Evolutionary conservation across 495 filamentous ascomycete species (phyloP).

Genomic region (Echria macrotheca): DNA sequence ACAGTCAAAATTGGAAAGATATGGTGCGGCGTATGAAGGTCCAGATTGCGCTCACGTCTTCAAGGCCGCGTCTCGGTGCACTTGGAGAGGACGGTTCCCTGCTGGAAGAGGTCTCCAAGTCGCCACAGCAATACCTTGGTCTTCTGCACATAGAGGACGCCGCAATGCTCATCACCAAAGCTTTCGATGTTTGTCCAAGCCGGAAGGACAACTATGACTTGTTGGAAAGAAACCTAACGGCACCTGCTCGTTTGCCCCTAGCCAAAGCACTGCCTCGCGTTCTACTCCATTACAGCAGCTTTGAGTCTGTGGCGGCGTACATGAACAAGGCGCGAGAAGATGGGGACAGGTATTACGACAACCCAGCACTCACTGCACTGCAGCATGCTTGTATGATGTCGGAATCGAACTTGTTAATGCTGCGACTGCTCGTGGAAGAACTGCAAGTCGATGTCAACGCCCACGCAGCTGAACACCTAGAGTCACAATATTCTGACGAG

Average conservation of each 20-base stretch:
- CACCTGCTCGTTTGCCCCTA: too few species aligned
- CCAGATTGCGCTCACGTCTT: background rate
- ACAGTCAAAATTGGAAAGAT: background rate
- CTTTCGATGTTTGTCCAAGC: too few species aligned
- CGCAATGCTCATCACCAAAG: background rate
- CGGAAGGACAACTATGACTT: too few species aligned
- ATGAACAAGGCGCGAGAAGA: slow-evolving; percentile 1
- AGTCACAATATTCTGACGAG: background rate
- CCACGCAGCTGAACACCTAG: background rate
- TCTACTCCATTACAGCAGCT: background rate
- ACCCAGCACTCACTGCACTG: background rate
- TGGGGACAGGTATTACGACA: background rate
- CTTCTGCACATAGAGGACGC: background rate
- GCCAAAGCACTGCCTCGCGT: too few species aligned
- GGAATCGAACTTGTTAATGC: slow-evolving; percentile 1
- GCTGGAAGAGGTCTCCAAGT: background rate
- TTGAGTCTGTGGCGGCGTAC: background rate
- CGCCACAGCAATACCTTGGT: background rate
- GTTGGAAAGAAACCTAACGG: too few species aligned
- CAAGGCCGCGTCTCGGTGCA: background rate
- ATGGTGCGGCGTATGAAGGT: background rate
- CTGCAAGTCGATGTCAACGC: slow-evolving; percentile 13
- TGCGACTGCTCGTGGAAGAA: slow-evolving; percentile 10
- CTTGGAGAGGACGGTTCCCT: background rate
- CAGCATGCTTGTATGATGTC: background rate